A percentile compares a stretch with the other conserved stretches of the same genome.
Evolutionary conservation across 2,329 filamentous ascomycete species (phyloP).

Genomic region (Sporothrix humicola): DNA sequence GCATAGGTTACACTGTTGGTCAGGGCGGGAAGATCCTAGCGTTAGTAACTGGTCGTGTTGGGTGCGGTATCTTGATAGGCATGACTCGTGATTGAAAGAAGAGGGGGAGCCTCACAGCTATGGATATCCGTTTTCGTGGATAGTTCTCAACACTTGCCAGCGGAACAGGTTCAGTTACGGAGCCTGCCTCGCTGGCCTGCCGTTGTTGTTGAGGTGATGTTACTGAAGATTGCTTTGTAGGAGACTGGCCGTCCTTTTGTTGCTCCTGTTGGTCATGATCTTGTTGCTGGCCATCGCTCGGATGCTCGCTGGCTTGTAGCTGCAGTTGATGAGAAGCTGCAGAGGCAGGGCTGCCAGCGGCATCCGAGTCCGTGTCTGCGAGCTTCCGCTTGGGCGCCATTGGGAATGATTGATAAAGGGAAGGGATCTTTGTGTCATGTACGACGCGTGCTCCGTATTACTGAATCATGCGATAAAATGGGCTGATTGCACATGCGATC

Average conservation of each 20-base stretch:
- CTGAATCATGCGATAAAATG: constrained; percentile 11
- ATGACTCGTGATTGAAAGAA: not conserved
- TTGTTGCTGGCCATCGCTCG: not conserved
- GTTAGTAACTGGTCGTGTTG: not conserved
- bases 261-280: not conserved
- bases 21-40: not conserved
- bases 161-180: not conserved
- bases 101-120: not conserved
- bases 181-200: not conserved
- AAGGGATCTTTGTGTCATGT: not conserved
- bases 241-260: not conserved
- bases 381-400: constrained; percentile 31
- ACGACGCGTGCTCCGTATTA: no score
- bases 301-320: not conserved
- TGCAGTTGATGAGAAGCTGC: not conserved
- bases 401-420: not conserved
- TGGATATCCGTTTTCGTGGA: constrained; percentile 16
- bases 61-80: not conserved
- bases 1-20: not conserved
- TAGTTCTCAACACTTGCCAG: constrained; percentile 9
- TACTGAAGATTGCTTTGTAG: not conserved
- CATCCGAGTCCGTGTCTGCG: constrained; percentile 1
- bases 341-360: not conserved
- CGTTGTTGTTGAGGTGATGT: not conserved
- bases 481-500: not conserved